Percentiles rank a stretch among this genome's conserved stretches.
phyloP scores from a whole-genome alignment of 169 alveolate genomes.

The Cryptosporidium tyzzeri region DNA sequence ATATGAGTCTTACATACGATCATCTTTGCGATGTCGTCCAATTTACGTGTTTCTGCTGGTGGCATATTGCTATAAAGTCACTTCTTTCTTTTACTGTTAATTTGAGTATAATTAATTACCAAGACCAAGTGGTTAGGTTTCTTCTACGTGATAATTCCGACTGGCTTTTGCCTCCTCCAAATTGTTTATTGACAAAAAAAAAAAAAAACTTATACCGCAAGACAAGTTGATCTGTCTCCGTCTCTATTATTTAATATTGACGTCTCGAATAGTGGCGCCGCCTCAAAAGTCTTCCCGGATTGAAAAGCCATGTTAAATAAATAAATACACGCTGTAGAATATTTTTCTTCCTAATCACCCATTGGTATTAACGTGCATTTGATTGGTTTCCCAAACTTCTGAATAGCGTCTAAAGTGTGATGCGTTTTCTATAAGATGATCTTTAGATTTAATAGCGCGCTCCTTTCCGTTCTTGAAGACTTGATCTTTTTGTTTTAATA shows the following conservation, averaged over 20 bases:
- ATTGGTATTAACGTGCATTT: not conserved
- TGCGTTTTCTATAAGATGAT: too few relatives aligned
- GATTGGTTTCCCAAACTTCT: too few relatives aligned
- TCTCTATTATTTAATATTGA: conserved; percentile 43
- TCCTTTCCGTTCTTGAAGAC: too few relatives aligned
- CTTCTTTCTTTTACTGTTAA: conserved; percentile 17
- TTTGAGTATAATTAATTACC: not conserved
- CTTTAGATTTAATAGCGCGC: not conserved
- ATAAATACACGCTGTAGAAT: not conserved
- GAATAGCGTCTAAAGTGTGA: not conserved
- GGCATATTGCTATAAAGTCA: conserved; percentile 44
- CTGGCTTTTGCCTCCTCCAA: conserved; percentile 44
- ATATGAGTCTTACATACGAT: conserved; percentile 90
- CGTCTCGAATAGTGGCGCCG: conserved; percentile 61
- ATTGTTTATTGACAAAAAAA: not conserved
- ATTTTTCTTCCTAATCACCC: not conserved
- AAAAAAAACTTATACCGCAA: conserved; percentile 24
- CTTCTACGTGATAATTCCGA: conserved; percentile 8
- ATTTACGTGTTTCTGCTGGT: conserved; percentile 76
- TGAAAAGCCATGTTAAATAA: not conserved
- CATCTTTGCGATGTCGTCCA: conserved; percentile 76
- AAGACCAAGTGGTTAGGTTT: conserved; percentile 18
- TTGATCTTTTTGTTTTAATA: not conserved
- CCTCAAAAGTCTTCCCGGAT: conserved; percentile 21
- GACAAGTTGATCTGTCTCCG: conserved; percentile 72